Evolutionary conservation across 345 rosid genomes (phyloP), one percentile per base, ranked within the genome.

Genomic region (Rhodamnia rubescens): DNA sequence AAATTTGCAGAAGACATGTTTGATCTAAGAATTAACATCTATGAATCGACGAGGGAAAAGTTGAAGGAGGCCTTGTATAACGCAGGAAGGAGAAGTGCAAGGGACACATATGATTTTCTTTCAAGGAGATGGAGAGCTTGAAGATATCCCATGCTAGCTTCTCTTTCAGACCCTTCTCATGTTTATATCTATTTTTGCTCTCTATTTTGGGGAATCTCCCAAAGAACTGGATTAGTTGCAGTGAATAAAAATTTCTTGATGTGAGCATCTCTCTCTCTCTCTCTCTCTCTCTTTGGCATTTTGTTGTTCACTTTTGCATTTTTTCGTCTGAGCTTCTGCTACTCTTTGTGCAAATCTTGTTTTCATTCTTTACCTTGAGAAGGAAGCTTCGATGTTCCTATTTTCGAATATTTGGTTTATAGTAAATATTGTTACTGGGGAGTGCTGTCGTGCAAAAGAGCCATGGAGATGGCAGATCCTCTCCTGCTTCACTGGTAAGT

Each of bases 1-100:
- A 89, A 86, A 81, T 91, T 91, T 85, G 93, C 89, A 2, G 93
- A 89, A 69, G 89, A 89, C 53, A 91, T 93, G 91, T 88, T 91
- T 54, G 90, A 93, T 88, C 89, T 85, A 88, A 87, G 88, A 87
- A 84, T 93, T 61, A 85, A 47, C 42, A 84, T 91, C 51, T 50
- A 64, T 82, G 90, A 93, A 50, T 89, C 90, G 26, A 92, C 94
- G 22, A 93, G 89, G 93, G 89, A 57, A 36, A 90, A 90, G 87
- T 74, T 93, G 91, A 92, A 89, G 88, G 85, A 83, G 59, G 82
- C 87, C 83, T 89, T 92, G 64, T 86, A 84, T 44, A 90, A 87
- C 57, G 85, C 85, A 74, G 89, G 57, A 40, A 82, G 90, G 82
- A 87, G 88, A 86, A 89, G 82, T 87, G 87, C 47, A 74, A 91